Evolutionary conservation across 345 rosid species (phyloP), one percentile per base, ranked within the genome.

Genomic region (Aquilaria malaccensis): DNA sequence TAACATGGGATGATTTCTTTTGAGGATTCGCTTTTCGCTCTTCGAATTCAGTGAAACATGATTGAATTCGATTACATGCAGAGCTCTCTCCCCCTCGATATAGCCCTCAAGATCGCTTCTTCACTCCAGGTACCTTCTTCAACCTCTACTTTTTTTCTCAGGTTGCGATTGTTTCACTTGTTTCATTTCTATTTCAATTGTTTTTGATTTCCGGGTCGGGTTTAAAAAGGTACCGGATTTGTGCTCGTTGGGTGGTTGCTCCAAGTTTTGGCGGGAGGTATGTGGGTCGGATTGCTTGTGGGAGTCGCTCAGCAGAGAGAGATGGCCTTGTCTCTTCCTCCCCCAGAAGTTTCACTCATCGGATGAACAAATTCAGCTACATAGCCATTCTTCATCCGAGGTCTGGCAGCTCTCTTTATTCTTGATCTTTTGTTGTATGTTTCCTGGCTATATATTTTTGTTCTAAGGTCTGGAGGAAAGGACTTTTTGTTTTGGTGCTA

Each of bases 251-350:
- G 83, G 89, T 30, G 62, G 83, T 69, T 91, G 96, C 71, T 83
- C 91, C 59, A 80, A 67, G 62, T 79, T 78, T 63, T 91, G 91
- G 94, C 83, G 86, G 67, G 76, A 81, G 59, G 53, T 83, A 3
- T 88, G 94, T 48, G 52, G 65, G 57, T 84, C 89, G 48, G 89
- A 88, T 69, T 71, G 59, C 68, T 66, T 85, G 49, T 91, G 97
- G 96, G 88, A 84, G 59, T 66, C 84, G 41, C 70, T 85, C 56
- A 56, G 74, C 69, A 70, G 64, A 53, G 52, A 73, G 46, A 81
- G 95, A 77, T 87, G 97, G 97, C 90, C 86, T 59, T 22, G 22
- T 22, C 22, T 22, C 0, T 22, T 22, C 22, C 22, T 22, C 22
- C 22, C 22, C 22, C 22, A 22, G 22, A 22, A 22, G 22, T 0